Conservation (phyloP, 495 filamentous ascomycete genomes). For the Baudoinia panamericana region DNA sequence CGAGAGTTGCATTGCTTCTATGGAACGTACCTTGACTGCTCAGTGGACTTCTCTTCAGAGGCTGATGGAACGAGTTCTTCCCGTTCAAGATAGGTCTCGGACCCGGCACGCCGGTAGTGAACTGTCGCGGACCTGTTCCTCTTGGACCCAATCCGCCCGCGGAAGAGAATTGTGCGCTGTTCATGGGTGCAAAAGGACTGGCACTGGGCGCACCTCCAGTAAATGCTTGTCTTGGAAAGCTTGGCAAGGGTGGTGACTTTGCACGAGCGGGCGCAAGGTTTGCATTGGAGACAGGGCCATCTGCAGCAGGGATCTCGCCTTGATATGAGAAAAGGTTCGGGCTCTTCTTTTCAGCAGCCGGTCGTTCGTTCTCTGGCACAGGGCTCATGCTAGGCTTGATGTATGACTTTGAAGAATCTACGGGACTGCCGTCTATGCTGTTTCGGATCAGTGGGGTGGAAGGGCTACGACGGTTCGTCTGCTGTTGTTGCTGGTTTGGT, state of each 20-base stretch:
- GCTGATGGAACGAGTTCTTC: constrained; percentile 6
- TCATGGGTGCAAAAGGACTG: constrained; percentile 1
- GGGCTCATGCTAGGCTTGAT: constrained; percentile 4
- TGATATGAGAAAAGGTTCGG: constrained; percentile 6
- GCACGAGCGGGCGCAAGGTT: constrained; percentile 2
- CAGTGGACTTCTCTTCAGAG: constrained; percentile 10
- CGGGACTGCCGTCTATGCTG: background rate
- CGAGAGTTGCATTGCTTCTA: too few relatives aligned
- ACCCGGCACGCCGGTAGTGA: constrained; percentile 1
- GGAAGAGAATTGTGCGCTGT: constrained; percentile 7
- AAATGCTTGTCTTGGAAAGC: constrained; percentile 7
- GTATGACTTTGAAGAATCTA: constrained; percentile 4
- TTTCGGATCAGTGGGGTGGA: background rate
- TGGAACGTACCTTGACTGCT: constrained; percentile 11
- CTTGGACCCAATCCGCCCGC: background rate
- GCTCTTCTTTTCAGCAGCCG: background rate
- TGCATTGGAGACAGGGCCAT: constrained; percentile 3
- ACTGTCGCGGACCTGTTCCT: background rate
- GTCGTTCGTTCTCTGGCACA: constrained; percentile 1
- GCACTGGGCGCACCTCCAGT: background rate
- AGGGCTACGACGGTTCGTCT: background rate
- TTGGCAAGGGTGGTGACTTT: constrained; percentile 3
- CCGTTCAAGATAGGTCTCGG: background rate
- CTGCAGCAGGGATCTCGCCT: constrained; percentile 7
- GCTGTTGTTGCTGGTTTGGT: background rate